phyloP scores from a whole-genome alignment of 441 rosid species.

The Melianthus villosus region DNA sequence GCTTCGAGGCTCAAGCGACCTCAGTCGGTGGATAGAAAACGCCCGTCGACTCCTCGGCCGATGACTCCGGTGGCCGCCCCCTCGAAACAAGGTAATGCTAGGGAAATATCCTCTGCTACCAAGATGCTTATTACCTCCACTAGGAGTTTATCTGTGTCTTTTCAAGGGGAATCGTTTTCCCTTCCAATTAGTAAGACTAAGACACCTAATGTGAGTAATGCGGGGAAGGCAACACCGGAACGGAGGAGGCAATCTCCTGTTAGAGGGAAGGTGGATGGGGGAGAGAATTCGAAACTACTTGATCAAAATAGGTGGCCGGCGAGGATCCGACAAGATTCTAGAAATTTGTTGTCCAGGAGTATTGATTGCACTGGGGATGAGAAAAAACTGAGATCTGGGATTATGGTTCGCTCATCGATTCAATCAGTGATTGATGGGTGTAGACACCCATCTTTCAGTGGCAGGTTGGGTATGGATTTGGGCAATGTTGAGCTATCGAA shows the following conservation, averaged over 20 bases:
- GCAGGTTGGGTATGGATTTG: constrained; percentile 30
- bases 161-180: constrained; percentile 53
- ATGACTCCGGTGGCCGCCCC: constrained; percentile 14
- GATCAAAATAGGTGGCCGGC: constrained; percentile 52
- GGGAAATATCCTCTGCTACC: constrained; percentile 29
- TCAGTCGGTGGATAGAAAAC: too few species aligned
- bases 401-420: constrained; percentile 23
- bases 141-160: constrained; percentile 51
- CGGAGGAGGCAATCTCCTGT: constrained; percentile 36
- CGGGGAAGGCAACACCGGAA: constrained; percentile 33
- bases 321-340: constrained; percentile 21
- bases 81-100: constrained; percentile 14
- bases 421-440: constrained; percentile 33
- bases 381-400: constrained; percentile 30
- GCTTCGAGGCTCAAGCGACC: constrained; percentile 34
- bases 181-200: constrained; percentile 54
- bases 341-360: constrained; percentile 37
- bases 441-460: constrained; percentile 27
- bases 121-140: constrained; percentile 50
- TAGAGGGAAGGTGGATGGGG: constrained; percentile 11
- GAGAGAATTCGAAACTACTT: constrained; percentile 25
- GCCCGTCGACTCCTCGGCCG: constrained; percentile 12
- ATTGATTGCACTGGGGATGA: constrained; percentile 23
- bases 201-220: constrained; percentile 14
- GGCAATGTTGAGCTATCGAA: constrained; percentile 16